Conservation (phyloP, 805 yeast species). For the Teunomyces cretensis region DNA sequence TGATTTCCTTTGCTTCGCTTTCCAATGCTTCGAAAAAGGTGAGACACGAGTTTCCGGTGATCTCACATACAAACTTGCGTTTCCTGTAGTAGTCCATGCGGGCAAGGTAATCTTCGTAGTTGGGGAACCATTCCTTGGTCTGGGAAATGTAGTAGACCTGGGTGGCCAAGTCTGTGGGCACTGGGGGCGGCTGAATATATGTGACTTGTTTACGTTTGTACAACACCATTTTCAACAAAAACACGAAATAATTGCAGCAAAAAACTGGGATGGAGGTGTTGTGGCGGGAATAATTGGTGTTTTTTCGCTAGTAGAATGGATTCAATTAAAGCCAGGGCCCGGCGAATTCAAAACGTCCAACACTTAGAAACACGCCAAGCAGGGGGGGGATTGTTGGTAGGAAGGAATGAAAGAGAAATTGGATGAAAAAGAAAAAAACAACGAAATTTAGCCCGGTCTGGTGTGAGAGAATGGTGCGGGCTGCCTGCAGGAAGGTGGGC, state of each 20-base stretch:
- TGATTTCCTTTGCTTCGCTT: conserved; percentile 59
- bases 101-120: conserved; percentile 72
- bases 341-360: background rate
- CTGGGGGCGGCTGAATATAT: conserved; percentile 53
- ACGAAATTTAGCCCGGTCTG: background rate
- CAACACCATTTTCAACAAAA: conserved; percentile 54
- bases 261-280: background rate
- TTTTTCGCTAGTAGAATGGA: too few species aligned
- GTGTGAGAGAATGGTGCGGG: background rate
- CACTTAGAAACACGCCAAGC: background rate
- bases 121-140: conserved; percentile 85
- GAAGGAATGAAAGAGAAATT: conserved; percentile 2
- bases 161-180: conserved; percentile 55
- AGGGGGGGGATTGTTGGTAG: conserved; percentile 1
- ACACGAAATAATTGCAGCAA: conserved; percentile 3
- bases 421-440: background rate
- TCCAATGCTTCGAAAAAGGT: conserved; percentile 87
- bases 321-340: too few species aligned
- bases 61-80: conserved; percentile 89
- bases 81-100: conserved; percentile 71
- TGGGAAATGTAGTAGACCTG: conserved; percentile 80
- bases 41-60: conserved; percentile 89
- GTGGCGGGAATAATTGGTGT: background rate
- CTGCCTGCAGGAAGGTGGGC: background rate
- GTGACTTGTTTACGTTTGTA: conserved; percentile 73